These are phyloP conservation scores for Colletotrichum sidae DNA, from an alignment of 2,329 filamentous ascomycete species.

Conservation along the genomic window DNA sequence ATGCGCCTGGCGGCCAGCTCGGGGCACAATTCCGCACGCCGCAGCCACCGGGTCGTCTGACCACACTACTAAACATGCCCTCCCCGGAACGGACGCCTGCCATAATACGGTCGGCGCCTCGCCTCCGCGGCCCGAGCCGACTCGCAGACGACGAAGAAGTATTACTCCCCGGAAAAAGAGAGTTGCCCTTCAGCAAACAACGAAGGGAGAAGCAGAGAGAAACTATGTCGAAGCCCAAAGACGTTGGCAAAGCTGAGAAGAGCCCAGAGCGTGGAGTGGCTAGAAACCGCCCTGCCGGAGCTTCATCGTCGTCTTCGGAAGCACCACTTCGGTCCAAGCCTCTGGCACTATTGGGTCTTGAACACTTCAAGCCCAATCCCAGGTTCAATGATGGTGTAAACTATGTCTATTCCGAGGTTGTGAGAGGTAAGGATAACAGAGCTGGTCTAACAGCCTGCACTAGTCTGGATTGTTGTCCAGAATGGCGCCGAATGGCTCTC, in stretches of 20 bases:
- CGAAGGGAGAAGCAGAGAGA: conserved; percentile 30
- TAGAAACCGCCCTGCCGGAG: conserved; percentile 12
- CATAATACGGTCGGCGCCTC: conserved; percentile 43
- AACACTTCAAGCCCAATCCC: conserved; percentile 88
- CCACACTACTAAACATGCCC: conserved; percentile 48
- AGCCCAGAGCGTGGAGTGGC: conserved; percentile 8
- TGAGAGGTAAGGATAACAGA: conserved; percentile 77
- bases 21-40: conserved; percentile 34
- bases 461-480: conserved; percentile 80
- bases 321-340: conserved; percentile 67
- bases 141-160: conserved; percentile 40
- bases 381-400: conserved; percentile 75
- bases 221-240: conserved; percentile 15
- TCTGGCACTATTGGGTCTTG: conserved; percentile 66
- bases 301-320: conserved; percentile 32
- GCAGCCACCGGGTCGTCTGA: conserved; percentile 45
- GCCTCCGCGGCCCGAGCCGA: conserved; percentile 38
- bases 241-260: not conserved
- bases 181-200: conserved; percentile 53
- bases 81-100: conserved; percentile 40
- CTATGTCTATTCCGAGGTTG: conserved; percentile 80
- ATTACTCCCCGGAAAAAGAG: conserved; percentile 53
- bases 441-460: conserved; percentile 80
- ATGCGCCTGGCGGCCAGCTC: conserved; percentile 25
- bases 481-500: conserved; percentile 75